phyloP scores from a whole-genome alignment of 805 yeast genomes.

The Cyberlindnera sargentensis region DNA sequence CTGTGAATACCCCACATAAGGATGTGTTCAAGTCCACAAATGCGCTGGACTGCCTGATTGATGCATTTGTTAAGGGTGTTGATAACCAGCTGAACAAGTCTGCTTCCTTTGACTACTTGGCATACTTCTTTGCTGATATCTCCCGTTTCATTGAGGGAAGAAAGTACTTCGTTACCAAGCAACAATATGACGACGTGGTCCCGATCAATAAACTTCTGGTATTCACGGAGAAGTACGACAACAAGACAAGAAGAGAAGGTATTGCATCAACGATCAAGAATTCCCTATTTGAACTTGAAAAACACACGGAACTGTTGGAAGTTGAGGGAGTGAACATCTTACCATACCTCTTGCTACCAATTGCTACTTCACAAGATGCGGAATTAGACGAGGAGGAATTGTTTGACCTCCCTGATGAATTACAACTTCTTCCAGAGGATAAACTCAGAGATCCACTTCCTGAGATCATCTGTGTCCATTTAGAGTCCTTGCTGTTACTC shows the following conservation, averaged over 20 bases:
- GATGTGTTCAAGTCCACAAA: constrained; percentile 48
- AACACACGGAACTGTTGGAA: constrained; percentile 52
- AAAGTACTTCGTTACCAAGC: constrained; percentile 65
- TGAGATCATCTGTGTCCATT: constrained; percentile 59
- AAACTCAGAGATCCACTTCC: constrained; percentile 68
- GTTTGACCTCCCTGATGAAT: constrained; percentile 81
- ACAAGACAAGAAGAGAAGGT: constrained; percentile 80
- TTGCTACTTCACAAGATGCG: constrained; percentile 65
- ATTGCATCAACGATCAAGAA: constrained; percentile 91
- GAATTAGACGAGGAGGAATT: constrained; percentile 79
- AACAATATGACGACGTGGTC: constrained; percentile 65
- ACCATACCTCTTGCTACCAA: constrained; percentile 76
- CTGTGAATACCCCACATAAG: constrained; percentile 5
- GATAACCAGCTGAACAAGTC: constrained; percentile 63
- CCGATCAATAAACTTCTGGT: constrained; percentile 78
- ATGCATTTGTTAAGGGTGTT: constrained; percentile 80
- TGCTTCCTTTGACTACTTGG: constrained; percentile 75
- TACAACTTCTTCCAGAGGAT: constrained; percentile 70
- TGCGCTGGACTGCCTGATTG: constrained; percentile 77
- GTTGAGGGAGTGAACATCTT: constrained; percentile 64
- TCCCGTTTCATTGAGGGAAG: constrained; percentile 74
- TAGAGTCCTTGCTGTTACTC: constrained; percentile 73
- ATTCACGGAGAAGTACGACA: constrained; percentile 75
- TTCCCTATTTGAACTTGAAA: constrained; percentile 69
- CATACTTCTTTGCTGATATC: constrained; percentile 85